phyloP scores from a whole-genome alignment of 495 filamentous ascomycete species.

The Aspergillus bertholletiae region DNA sequence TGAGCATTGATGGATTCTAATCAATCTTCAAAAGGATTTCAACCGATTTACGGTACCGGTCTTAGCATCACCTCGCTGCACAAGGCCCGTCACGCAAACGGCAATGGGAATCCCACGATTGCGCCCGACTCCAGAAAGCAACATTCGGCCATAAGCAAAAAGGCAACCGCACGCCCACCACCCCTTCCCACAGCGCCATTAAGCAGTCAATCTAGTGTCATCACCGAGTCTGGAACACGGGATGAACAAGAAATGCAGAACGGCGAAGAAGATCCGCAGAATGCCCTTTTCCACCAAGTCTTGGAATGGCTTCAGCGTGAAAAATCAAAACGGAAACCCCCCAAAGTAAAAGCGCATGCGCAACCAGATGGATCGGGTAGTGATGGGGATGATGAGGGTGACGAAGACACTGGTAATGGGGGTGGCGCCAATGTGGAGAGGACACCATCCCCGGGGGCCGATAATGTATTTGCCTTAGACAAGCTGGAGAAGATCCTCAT shows the following conservation, averaged over 20 bases:
- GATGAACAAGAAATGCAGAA: conserved; percentile 29
- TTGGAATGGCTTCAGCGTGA: conserved; percentile 77
- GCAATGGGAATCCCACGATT: conserved; percentile 17
- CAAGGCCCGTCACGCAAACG: conserved; percentile 23
- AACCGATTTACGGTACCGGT: conserved; percentile 27
- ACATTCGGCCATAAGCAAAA: conserved; percentile 22
- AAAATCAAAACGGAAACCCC: conserved; percentile 57
- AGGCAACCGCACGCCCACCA: conserved; percentile 27
- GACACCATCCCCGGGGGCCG: conserved; percentile 45
- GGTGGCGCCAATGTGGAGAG: background rate
- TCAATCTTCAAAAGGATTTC: conserved; percentile 26
- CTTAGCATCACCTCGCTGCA: conserved; percentile 24
- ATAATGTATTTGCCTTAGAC: conserved; percentile 61
- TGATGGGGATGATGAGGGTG: conserved; percentile 25
- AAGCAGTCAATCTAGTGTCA: conserved; percentile 26
- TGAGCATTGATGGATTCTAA: conserved; percentile 24
- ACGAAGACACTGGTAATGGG: conserved; percentile 18
- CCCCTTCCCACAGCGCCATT: conserved; percentile 24
- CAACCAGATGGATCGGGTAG: conserved; percentile 20
- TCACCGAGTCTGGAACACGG: conserved; percentile 15
- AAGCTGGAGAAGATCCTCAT: conserved; percentile 64
- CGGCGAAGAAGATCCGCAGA: conserved; percentile 31
- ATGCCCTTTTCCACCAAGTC: conserved; percentile 63
- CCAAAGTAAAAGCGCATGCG: conserved; percentile 35
- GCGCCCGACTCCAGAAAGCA: conserved; percentile 28